These are phyloP conservation scores for Mucor mucedo DNA, from an alignment of 371 early-diverging fungal species.

Conservation along the genomic window DNA sequence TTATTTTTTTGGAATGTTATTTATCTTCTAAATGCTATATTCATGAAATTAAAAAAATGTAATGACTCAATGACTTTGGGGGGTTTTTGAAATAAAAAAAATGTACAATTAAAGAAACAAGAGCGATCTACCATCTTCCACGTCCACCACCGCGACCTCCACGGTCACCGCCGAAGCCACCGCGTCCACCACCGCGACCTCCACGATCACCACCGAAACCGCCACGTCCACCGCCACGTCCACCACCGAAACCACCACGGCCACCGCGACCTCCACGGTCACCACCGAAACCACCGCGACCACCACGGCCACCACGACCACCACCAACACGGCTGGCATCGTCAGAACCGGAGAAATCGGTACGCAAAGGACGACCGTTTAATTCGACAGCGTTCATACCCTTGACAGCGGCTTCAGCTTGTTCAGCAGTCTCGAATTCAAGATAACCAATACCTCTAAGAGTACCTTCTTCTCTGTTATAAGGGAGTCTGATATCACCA, in stretches of 20 bases:
- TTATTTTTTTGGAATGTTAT: too few species aligned
- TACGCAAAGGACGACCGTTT: slow-evolving; percentile 71
- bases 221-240: slow-evolving; percentile 17
- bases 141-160: slow-evolving; percentile 53
- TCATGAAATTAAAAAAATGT: too few species aligned
- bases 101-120: too few species aligned
- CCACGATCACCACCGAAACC: slow-evolving; percentile 21
- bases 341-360: slow-evolving; percentile 62
- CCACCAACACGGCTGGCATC: slow-evolving; percentile 30
- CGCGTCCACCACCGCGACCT: slow-evolving; percentile 23
- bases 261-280: slow-evolving; percentile 18
- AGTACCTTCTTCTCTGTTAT: slow-evolving; percentile 62
- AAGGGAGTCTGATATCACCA: slow-evolving; percentile 66
- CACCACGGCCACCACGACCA: slow-evolving; percentile 22
- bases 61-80: too few species aligned
- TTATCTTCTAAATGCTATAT: too few species aligned
- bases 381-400: slow-evolving; percentile 69
- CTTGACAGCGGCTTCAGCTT: slow-evolving; percentile 71
- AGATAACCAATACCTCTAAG: slow-evolving; percentile 81
- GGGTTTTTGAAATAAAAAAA: too few species aligned
- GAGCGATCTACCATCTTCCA: slow-evolving; percentile 27
- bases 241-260: slow-evolving; percentile 20
- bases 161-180: slow-evolving; percentile 30
- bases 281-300: slow-evolving; percentile 27
- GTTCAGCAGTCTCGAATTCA: slow-evolving; percentile 63